phyloP scores from a whole-genome alignment of 805 yeast genomes.

The Suhomyces vadensis region DNA sequence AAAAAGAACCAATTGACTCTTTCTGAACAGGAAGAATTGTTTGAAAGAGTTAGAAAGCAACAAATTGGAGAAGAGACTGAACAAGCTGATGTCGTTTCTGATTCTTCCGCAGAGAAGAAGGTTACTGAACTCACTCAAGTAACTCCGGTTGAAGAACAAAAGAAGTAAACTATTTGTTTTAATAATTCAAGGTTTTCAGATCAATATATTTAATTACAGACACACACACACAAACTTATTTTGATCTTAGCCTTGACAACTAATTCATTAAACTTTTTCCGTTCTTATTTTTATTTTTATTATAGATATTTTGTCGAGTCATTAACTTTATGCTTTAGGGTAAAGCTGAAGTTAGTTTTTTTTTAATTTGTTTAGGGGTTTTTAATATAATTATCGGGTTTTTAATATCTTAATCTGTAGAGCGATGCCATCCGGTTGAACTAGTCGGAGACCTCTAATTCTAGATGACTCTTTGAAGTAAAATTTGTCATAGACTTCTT shows the following conservation, averaged over 20 bases:
- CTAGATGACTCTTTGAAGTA: no score
- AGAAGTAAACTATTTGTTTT: neutral
- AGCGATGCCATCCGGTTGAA: neutral
- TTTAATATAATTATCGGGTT: neutral
- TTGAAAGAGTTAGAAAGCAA: conserved; percentile 24
- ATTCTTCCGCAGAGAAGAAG: conserved; percentile 7
- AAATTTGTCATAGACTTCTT: no score
- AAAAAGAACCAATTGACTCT: conserved; percentile 33
- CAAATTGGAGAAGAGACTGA: neutral
- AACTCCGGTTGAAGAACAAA: no score
- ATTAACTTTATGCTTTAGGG: neutral
- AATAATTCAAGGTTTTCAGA: neutral
- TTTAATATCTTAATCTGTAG: neutral
- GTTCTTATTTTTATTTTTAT: neutral
- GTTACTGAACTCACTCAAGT: neutral
- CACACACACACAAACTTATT: neutral
- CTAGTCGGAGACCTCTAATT: no score
- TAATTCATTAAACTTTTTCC: neutral
- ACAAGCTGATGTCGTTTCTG: conserved; percentile 1
- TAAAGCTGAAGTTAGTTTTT: neutral
- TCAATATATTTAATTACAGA: neutral
- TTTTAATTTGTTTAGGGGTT: neutral
- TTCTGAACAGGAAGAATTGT: conserved; percentile 37
- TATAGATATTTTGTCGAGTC: conserved; percentile 3
- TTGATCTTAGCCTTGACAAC: neutral